Evolutionary conservation across 768 basidiomycete species (phyloP), one percentile per base, ranked within the genome.

Genomic region (Coprinellus micaceus): DNA sequence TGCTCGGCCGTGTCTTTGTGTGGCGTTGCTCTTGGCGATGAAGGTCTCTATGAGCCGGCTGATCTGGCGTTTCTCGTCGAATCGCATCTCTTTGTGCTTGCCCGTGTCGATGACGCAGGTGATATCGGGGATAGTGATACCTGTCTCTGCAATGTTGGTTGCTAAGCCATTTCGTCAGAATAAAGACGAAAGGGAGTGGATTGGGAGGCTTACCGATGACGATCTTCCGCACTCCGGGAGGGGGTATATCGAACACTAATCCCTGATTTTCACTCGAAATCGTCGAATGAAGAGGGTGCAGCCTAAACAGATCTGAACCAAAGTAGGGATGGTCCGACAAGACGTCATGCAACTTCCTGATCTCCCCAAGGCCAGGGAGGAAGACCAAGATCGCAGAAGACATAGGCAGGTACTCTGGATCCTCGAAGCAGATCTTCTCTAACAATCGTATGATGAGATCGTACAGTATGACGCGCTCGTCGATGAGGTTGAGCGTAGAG

Each of bases 121-220:
- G 57, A 97, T 91, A 63, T 99, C 97, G 5, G 96, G 96, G 54
- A 99, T 99, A 1, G 97, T 99, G 53, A 99, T 91, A 63, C 96
- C 96, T 13, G 96, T 99, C 71, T 99, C 96, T 15, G 93, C 90
- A 62, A 95, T 93, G 65, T 96, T 93, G 30, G 92, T 93, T 2
- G 91, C 91, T 93, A 59, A 17, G 53, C 55, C 37, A 36, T 22
- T 58, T 7, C 28, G 60, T 55, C 45, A 54, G 50, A 40, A 37
- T 15, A 36, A 10, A 30, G 30, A 41, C 4, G 7, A 25, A n/a
- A 13, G 7, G 45, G 53, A 56, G 59, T 53, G 53, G 57, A 53
- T n/a, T n/a, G n/a, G 13, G 44, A 17, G 21, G 63, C 78, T 39
- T 66, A 94, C 94, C 90, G 40, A 99, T 86, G 48, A 99, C 97